Percentiles rank a stretch among this genome's conserved stretches.
Conservation (phyloP, 495 filamentous ascomycete genomes). For the Usnea hakonensis region DNA sequence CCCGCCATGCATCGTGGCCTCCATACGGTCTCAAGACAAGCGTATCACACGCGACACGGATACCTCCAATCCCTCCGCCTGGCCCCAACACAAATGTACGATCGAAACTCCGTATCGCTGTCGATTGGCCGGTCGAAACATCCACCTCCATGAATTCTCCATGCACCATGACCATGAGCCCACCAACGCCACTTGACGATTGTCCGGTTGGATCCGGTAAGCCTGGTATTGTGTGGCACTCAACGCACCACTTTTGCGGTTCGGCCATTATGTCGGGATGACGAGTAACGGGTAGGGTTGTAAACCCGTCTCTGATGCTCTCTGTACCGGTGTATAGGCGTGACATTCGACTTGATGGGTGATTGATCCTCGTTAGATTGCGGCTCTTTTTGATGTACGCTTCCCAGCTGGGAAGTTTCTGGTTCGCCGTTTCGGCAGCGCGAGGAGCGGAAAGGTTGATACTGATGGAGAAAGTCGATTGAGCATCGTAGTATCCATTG, state of each 20-base stretch:
- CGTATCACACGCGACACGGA: slow-evolving; percentile 77
- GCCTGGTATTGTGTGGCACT: slow-evolving; percentile 68
- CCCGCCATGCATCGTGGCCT: slow-evolving; percentile 51
- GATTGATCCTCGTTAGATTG: slow-evolving; percentile 64
- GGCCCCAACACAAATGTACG: slow-evolving; percentile 79
- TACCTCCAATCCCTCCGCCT: slow-evolving; percentile 49
- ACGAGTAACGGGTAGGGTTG: slow-evolving; percentile 59
- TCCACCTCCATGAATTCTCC: slow-evolving; percentile 76
- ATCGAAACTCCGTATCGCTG: slow-evolving; percentile 68
- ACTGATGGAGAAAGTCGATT: slow-evolving; percentile 70
- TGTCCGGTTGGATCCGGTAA: slow-evolving; percentile 64
- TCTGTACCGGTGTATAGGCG: slow-evolving; percentile 57
- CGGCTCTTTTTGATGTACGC: slow-evolving; percentile 71
- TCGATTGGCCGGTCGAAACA: slow-evolving; percentile 38
- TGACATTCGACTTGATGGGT: slow-evolving; percentile 49
- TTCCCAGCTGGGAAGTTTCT: slow-evolving; percentile 51
- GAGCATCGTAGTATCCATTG: slow-evolving; percentile 63
- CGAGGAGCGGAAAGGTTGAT: slow-evolving; percentile 59
- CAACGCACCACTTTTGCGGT: slow-evolving; percentile 64
- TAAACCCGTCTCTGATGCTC: slow-evolving; percentile 63
- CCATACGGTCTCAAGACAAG: slow-evolving; percentile 61
- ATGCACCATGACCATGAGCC: slow-evolving; percentile 70
- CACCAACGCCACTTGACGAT: slow-evolving; percentile 56
- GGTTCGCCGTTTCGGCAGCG: slow-evolving; percentile 29
- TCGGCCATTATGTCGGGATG: slow-evolving; percentile 62